These are phyloP conservation scores for Aspergillus novofumigatus DNA, from an alignment of 2,329 filamentous ascomycete genomes.

Conservation along the genomic window DNA sequence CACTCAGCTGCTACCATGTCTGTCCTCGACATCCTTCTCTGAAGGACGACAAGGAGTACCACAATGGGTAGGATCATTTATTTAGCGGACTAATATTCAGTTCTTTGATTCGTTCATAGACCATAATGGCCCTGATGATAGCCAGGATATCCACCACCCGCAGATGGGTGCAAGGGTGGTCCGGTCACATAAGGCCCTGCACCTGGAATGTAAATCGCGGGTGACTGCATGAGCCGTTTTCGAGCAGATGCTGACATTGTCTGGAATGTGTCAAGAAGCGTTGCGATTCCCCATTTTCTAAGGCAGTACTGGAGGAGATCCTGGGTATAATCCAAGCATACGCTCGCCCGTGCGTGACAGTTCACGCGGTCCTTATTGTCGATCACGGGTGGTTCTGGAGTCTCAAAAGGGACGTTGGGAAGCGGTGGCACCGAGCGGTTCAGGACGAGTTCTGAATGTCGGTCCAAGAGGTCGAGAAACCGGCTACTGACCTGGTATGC, in stretches of 20 bases:
- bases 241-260: conserved; percentile 24
- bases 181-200: conserved; percentile 13
- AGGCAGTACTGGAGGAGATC: conserved; percentile 31
- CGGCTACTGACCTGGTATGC: conserved; percentile 66
- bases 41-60: background rate
- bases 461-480: conserved; percentile 53
- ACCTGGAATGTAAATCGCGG: conserved; percentile 17
- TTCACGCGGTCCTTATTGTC: conserved; percentile 30
- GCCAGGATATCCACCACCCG: conserved; percentile 10
- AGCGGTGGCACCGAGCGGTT: conserved; percentile 25
- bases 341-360: conserved; percentile 29
- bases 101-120: background rate
- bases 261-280: conserved; percentile 30
- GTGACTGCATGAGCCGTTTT: conserved; percentile 21
- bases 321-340: conserved; percentile 29
- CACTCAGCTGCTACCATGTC: too few species aligned
- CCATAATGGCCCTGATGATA: conserved; percentile 10
- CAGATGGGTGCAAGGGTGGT: conserved; percentile 4
- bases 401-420: conserved; percentile 27
- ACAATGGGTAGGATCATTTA: background rate
- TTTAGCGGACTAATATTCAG: background rate
- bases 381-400: conserved; percentile 29
- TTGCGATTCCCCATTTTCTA: conserved; percentile 32
- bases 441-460: conserved; percentile 48
- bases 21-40: background rate